Evolutionary conservation across 306 rosid species (phyloP), one percentile per base, ranked within the genome.

Genomic region (Acacia acuminata): DNA sequence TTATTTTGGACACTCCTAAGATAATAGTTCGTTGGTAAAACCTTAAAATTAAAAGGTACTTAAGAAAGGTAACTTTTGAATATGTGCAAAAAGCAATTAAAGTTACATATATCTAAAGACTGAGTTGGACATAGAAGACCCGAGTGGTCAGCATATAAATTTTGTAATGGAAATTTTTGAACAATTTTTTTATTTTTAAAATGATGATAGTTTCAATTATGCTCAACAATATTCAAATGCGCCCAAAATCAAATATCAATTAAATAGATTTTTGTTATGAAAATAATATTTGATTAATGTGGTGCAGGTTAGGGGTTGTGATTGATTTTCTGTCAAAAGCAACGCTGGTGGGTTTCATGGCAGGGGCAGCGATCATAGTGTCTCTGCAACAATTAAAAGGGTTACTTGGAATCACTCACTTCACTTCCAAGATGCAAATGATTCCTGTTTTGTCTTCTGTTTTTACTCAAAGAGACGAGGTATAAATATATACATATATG

Each of bases 271-370:
- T 69, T 77, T 25, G 24, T 12, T 63, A 65, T 84, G 84, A 68
- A 74, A 84, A 27, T 65, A 78, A 67, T 51, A 42, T 50, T 56
- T 68, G 80, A 70, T 78, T 79, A 48, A 71, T 50, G 27, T 19
- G 1, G 2, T n/a, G 58, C 93, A 96, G 99, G 88, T 77, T 96
- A 66, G 99, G 99, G 0, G 94, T 96, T 88, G 84, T 96, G 32
- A 96, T 96, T 34, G 98, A 96, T 87, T 96, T 96, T 90, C 92
- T 96, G 32, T 94, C 99, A 60, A 96, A 92, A 90, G 95, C 99
- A 79, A 96, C 99, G 8, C 71, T 96, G 36, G 92, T 96, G 48
- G 99, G 98, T 25, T 94, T 96, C 87, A 96, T 91, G 94, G 99
- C 97, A 0, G 99, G 99, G 22, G 97, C 99, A n/a, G 98, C 99